Percentiles rank a stretch among this genome's conserved stretches.
Conservation (phyloP, 2,329 filamentous ascomycete genomes). For the Penicillium sumatraense region DNA sequence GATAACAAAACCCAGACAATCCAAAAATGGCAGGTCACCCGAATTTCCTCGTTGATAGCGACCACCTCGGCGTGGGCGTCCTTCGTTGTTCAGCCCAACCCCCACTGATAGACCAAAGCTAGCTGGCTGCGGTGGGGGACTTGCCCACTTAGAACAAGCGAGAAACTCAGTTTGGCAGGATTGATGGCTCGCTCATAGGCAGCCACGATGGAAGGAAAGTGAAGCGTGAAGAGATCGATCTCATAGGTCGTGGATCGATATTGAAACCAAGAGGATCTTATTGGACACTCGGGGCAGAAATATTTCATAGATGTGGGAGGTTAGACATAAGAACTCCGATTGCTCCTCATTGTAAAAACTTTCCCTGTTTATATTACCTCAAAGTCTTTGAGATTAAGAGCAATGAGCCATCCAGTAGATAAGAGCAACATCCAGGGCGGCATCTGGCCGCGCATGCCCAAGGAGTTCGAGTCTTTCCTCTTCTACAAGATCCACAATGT, state of each 20-base stretch:
- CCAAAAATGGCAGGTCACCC: neutral
- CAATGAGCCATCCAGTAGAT: conserved; percentile 8
- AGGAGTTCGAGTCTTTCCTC: conserved; percentile 17
- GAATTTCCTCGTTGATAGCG: neutral
- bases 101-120: neutral
- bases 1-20: neutral
- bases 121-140: neutral
- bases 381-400: neutral
- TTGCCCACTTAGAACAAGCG: neutral
- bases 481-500: conserved; percentile 23
- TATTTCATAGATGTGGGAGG: neutral
- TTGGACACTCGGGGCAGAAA: neutral
- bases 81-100: neutral
- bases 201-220: neutral
- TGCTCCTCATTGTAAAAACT: neutral
- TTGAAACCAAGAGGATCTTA: neutral
- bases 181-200: neutral
- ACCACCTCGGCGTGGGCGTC: neutral
- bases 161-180: neutral
- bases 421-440: conserved; percentile 18
- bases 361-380: neutral
- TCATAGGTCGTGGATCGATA: neutral
- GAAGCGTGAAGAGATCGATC: neutral
- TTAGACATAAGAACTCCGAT: neutral
- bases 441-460: conserved; percentile 19